Base-by-base conservation (phyloP, 2,329 filamentous ascomycete genomes). In the Phoma sp. region DNA sequence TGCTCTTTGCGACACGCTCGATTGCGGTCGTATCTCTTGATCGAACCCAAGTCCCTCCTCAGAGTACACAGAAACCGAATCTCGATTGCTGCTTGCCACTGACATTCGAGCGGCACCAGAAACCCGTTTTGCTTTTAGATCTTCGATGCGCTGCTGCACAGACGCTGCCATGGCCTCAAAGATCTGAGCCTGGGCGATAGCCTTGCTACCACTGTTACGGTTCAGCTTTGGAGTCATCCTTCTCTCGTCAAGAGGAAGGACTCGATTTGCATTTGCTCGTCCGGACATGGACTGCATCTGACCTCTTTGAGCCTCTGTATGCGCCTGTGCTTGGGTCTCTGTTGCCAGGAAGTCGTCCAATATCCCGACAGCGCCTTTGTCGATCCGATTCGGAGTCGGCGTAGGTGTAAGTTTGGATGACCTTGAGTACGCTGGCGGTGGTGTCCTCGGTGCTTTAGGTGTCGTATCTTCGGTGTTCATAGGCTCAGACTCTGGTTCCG, bases 111-210 rank as follows among this genome's bases (percentile, higher is more conserved):
- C 52, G 7, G 5, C 39, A 5, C 6, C 18, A 9, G 33, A 36
- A 4, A 2, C 4, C 3, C 30, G 47, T 30, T 27, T 57, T 7
- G 10, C 24, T 4, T 7, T 24, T 1, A 30, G 4, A n/a, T 52
- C 52, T 2, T 52, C 45, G 4, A 55, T 59, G 5, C 11, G 39
- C 5, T 55, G 53, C 14, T 56, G 60, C 42, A 51, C 58, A 29
- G 58, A 18, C 18, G 18, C 57, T 35, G 60, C 61, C 62, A 69
- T 53, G 7, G 65, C 58, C 43, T 72, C 69, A 37, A 72, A 72
- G 52, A 59, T 66, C 25, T 70, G 67, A 4, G 69, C 69, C 51
- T 72, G 66, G 7, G 66, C 61, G 25, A 72, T 49, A 2, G 68
- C 54, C 57, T 60, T 59, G 3, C 64, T 60, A 14, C 66, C 65